These are phyloP conservation scores for Eremochloa ophiuroides DNA, from an alignment of 176 grass and related monocot genomes.

Conservation along the genomic window DNA sequence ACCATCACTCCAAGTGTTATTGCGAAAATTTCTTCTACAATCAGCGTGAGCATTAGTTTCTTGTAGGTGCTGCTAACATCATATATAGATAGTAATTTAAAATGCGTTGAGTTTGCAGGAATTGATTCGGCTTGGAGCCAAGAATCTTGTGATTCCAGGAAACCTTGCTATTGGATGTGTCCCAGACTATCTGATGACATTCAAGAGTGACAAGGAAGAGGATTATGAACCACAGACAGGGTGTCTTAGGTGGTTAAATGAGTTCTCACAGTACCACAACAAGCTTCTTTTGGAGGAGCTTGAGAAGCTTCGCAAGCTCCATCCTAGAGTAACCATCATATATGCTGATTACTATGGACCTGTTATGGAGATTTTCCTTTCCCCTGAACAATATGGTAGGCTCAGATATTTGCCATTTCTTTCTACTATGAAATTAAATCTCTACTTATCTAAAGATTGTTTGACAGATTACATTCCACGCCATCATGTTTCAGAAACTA, in stretches of 20 bases:
- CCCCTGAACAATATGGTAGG: conserved; percentile 63
- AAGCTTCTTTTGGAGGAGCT: conserved; percentile 45
- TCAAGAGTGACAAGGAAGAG: conserved; percentile 51
- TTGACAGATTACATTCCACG: not conserved
- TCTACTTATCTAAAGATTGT: not conserved
- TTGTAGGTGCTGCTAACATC: not conserved
- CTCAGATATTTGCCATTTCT: not conserved
- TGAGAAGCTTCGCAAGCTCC: conserved; percentile 40
- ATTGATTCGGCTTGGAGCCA: conserved; percentile 67
- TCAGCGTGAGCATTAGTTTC: conserved; percentile 39
- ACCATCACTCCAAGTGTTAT: conserved; percentile 60
- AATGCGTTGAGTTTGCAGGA: conserved; percentile 41
- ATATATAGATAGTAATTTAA: conserved; percentile 1
- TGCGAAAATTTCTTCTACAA: conserved; percentile 52
- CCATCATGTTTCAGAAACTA: not conserved
- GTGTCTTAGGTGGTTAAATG: conserved; percentile 74
- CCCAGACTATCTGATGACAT: conserved; percentile 54
- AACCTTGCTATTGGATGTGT: conserved; percentile 86
- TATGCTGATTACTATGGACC: conserved; percentile 78
- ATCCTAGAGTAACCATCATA: conserved; percentile 52
- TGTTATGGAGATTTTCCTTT: conserved; percentile 57
- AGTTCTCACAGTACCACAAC: conserved; percentile 79
- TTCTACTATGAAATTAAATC: not conserved
- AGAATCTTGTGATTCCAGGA: conserved; percentile 67
- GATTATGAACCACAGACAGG: conserved; percentile 76